Conservation (phyloP, 1,139 yeast species). For the Diutina pseudorugosa region DNA sequence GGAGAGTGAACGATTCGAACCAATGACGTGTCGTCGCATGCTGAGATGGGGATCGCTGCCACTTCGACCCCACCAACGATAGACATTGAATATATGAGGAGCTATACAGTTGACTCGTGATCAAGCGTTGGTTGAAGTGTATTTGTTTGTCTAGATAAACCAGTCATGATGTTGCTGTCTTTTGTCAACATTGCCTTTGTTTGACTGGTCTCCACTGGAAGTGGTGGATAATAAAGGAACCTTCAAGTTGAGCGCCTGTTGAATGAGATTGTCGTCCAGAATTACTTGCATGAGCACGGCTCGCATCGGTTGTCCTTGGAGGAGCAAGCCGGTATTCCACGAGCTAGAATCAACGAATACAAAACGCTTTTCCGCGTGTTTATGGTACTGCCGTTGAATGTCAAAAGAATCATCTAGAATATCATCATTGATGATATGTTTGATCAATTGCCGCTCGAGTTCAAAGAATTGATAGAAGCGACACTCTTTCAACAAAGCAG, state of each 20-base stretch:
- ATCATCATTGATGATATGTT: conserved; percentile 36
- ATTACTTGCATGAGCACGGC: conserved; percentile 47
- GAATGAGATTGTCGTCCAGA: conserved; percentile 10
- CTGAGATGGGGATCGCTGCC: not conserved
- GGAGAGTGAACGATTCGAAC: not conserved
- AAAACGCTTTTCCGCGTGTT: not conserved
- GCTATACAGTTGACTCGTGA: no score
- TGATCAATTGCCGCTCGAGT: conserved; percentile 59
- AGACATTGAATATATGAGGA: no score
- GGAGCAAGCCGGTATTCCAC: no score
- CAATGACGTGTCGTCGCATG: not conserved
- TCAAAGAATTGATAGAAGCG: conserved; percentile 64
- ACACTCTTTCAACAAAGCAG: conserved; percentile 53
- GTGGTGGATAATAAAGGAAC: conserved; percentile 10
- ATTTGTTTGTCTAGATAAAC: not conserved
- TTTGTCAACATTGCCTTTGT: no score
- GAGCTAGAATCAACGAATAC: not conserved
- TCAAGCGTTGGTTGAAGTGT: not conserved
- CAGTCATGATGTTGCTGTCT: not conserved
- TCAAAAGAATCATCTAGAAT: conserved; percentile 13
- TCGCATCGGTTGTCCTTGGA: conserved; percentile 20
- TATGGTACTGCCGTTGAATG: no score
- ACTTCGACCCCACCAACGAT: not conserved
- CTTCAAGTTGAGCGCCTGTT: conserved; percentile 19
- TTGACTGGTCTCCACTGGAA: no score